These are phyloP conservation scores for Lablab purpureus DNA, from an alignment of 306 rosid species.

Conservation along the genomic window DNA sequence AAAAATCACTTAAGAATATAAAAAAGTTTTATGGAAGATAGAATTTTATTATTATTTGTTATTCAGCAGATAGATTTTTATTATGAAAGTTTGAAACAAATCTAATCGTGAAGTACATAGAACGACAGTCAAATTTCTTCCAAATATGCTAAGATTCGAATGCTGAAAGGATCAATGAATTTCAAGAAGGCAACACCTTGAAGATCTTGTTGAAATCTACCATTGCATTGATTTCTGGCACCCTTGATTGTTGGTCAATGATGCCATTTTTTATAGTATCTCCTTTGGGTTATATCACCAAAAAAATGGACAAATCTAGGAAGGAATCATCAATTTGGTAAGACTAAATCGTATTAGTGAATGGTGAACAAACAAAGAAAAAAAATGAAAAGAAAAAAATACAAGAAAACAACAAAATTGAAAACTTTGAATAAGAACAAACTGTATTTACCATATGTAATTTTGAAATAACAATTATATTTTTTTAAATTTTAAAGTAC, in stretches of 20 bases:
- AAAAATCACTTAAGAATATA: no score
- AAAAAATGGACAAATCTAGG: conserved; percentile 1
- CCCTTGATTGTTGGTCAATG: conserved; percentile 28
- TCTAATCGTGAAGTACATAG: background rate
- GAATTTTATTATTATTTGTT: no score
- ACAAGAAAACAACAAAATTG: conserved; percentile 24
- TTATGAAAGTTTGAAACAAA: background rate
- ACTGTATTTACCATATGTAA: no score
- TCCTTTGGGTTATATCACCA: conserved; percentile 24
- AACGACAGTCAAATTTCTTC: background rate
- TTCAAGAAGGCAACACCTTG: background rate
- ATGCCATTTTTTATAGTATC: conserved; percentile 21
- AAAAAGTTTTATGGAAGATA: no score
- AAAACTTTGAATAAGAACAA: no score
- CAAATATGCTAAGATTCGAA: background rate
- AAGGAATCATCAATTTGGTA: conserved; percentile 22
- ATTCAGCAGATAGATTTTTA: no score
- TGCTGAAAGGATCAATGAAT: conserved; percentile 6
- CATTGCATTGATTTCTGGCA: conserved; percentile 12
- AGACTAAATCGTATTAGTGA: background rate
- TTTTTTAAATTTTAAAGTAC: no score
- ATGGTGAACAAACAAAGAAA: background rate
- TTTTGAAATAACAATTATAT: no score
- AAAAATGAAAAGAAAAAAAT: background rate
- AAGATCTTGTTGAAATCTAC: conserved; percentile 34